Percentiles rank a stretch among this genome's conserved stretches.
phyloP scores from a whole-genome alignment of 1,139 yeast genomes.

The Kodamaea ohmeri region DNA sequence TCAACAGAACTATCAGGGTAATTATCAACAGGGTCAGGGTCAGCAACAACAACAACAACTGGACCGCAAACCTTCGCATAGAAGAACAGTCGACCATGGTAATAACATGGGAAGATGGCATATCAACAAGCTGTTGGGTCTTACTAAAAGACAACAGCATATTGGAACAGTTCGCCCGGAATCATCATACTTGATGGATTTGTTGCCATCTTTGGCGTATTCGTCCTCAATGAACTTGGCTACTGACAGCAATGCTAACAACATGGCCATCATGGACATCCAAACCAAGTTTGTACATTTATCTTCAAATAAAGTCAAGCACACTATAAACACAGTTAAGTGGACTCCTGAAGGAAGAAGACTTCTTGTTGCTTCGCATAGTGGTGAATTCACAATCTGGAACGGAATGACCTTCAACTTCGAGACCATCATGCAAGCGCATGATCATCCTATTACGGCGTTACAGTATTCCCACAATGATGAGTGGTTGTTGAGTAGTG shows the following conservation, averaged over 20 bases:
- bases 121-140: constrained; percentile 56
- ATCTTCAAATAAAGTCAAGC: constrained; percentile 86
- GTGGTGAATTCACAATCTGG: constrained; percentile 97
- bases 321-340: constrained; percentile 82
- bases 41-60: constrained; percentile 46
- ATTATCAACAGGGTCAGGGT: constrained; percentile 28
- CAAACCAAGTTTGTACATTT: constrained; percentile 87
- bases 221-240: constrained; percentile 22
- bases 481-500: constrained; percentile 93
- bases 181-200: constrained; percentile 66
- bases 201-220: constrained; percentile 71
- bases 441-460: constrained; percentile 83
- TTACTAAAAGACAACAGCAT: constrained; percentile 37
- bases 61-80: constrained; percentile 54
- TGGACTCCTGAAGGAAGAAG: constrained; percentile 98
- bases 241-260: constrained; percentile 31
- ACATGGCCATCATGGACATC: constrained; percentile 53
- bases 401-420: constrained; percentile 93
- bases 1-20: too few relatives aligned
- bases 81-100: constrained; percentile 89
- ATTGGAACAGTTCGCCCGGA: constrained; percentile 72
- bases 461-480: constrained; percentile 84
- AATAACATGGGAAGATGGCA: constrained; percentile 76
- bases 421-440: constrained; percentile 98
- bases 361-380: constrained; percentile 82